Conservation (phyloP, 2,329 filamentous ascomycete genomes). For the Neophaeococcomyces mojaviensis region DNA sequence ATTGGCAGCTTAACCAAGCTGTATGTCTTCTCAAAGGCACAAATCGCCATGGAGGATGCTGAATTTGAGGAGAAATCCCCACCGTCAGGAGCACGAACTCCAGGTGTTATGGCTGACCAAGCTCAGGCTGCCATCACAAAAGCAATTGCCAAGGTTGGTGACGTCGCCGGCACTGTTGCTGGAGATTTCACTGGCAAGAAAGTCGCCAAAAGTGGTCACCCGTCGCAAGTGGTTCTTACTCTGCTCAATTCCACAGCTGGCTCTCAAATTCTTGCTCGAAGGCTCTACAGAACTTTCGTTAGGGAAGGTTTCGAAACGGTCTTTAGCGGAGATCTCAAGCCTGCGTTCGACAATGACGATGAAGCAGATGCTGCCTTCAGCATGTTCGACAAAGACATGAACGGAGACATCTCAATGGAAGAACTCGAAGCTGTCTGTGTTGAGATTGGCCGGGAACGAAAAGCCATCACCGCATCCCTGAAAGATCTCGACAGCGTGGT, state of each 20-base stretch:
- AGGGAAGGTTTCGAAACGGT: slow-evolving; percentile 69
- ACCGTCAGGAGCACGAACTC: slow-evolving; percentile 61
- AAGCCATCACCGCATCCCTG: slow-evolving; percentile 86
- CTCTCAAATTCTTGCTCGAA: slow-evolving; percentile 75
- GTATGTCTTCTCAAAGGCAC: slow-evolving; percentile 57
- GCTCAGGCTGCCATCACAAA: slow-evolving; percentile 67
- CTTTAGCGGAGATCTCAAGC: slow-evolving; percentile 66
- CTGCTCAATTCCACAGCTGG: slow-evolving; percentile 65
- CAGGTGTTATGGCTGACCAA: slow-evolving; percentile 60
- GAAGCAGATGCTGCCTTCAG: slow-evolving; percentile 82
- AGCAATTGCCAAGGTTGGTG: slow-evolving; percentile 71
- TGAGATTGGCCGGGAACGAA: slow-evolving; percentile 88
- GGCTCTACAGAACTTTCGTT: slow-evolving; percentile 79
- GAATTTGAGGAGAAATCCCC: slow-evolving; percentile 60
- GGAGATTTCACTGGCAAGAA: slow-evolving; percentile 81
- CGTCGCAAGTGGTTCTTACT: slow-evolving; percentile 74
- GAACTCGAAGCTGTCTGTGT: slow-evolving; percentile 89
- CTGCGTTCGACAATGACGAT: slow-evolving; percentile 72
- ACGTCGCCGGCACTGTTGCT: slow-evolving; percentile 76
- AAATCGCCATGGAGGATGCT: slow-evolving; percentile 63
- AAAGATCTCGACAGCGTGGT: slow-evolving; percentile 95
- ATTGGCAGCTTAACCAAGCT: slow-evolving; percentile 62
- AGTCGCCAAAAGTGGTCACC: slow-evolving; percentile 63
- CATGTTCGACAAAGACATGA: slow-evolving; percentile 95
- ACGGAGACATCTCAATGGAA: slow-evolving; percentile 92